A percentile compares a stretch with the other conserved stretches of the same genome.
These are phyloP conservation scores for Brettanomyces sp. DNA, from an alignment of 805 yeast genomes.

Conservation along the genomic window DNA sequence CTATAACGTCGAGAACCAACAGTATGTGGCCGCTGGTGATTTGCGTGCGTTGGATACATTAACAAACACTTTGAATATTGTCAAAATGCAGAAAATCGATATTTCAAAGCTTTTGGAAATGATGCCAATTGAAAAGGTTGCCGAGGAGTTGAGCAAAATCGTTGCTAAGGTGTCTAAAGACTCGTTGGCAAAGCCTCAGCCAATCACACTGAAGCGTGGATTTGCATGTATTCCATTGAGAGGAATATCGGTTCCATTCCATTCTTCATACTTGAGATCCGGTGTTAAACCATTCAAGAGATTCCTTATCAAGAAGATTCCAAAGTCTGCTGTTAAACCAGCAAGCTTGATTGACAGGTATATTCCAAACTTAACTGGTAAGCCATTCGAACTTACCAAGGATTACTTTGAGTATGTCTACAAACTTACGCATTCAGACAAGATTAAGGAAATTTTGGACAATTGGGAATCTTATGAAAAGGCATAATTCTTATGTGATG, in stretches of 20 bases:
- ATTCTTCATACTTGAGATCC: slow-evolving; percentile 93
- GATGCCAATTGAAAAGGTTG: slow-evolving; percentile 79
- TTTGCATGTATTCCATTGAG: slow-evolving; percentile 96
- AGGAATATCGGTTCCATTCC: slow-evolving; percentile 99
- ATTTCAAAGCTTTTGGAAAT: slow-evolving; percentile 77
- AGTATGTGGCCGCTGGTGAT: slow-evolving; percentile 98
- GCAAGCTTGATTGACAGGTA: slow-evolving; percentile 89
- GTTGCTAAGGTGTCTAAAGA: slow-evolving; percentile 77
- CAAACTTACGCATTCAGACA: slow-evolving; percentile 81
- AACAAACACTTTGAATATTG: slow-evolving; percentile 85
- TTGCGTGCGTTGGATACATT: slow-evolving; percentile 89
- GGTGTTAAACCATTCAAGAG: slow-evolving; percentile 99
- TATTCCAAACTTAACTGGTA: slow-evolving; percentile 97
- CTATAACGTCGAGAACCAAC: slow-evolving; percentile 96
- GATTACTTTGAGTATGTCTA: slow-evolving; percentile 97
- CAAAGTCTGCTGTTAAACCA: slow-evolving; percentile 91
- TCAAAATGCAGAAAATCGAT: slow-evolving; percentile 91
- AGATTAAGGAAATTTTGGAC: slow-evolving; percentile 81
- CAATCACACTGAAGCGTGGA: slow-evolving; percentile 95
- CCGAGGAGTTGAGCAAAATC: slow-evolving; percentile 80
- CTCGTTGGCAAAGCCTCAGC: slow-evolving; percentile 85
- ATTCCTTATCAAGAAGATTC: slow-evolving; percentile 91
- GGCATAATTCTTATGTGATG: slow-evolving; percentile 25
- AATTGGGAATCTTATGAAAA: slow-evolving; percentile 85
- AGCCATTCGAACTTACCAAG: slow-evolving; percentile 90